Conservation (phyloP, 2,329 filamentous ascomycete species). For the Pseudopithomyces maydicus region DNA sequence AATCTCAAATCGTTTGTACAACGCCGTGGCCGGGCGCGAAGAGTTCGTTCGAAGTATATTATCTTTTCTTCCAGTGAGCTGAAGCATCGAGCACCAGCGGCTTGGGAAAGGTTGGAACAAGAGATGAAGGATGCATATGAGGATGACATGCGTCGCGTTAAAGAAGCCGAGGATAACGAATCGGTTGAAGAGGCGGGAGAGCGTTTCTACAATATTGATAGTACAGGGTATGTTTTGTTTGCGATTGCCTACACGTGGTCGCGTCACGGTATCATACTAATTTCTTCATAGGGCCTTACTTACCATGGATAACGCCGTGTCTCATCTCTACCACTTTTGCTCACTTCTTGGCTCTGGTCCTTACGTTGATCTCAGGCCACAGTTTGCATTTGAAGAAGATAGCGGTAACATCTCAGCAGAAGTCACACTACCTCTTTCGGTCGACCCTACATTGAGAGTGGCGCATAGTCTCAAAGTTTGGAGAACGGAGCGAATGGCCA, state of each 20-base stretch:
- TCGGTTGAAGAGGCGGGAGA: slow-evolving; percentile 54
- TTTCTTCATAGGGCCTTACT: slow-evolving; percentile 62
- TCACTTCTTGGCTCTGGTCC: slow-evolving; percentile 60
- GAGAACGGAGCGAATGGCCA: slow-evolving; percentile 72
- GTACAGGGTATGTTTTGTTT: slow-evolving; percentile 31
- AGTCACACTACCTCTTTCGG: slow-evolving; percentile 72
- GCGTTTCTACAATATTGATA: slow-evolving; percentile 24
- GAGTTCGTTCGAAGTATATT: slow-evolving; percentile 60
- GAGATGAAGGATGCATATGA: slow-evolving; percentile 75
- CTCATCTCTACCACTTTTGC: slow-evolving; percentile 86
- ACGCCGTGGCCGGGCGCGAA: slow-evolving; percentile 66
- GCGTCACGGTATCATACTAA: not conserved
- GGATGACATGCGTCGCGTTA: slow-evolving; percentile 62
- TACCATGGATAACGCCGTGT: slow-evolving; percentile 72
- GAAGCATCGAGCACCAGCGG: slow-evolving; percentile 40
- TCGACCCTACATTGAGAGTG: slow-evolving; percentile 66
- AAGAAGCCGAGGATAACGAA: slow-evolving; percentile 51
- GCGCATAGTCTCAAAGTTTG: slow-evolving; percentile 62
- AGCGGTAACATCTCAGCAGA: slow-evolving; percentile 55
- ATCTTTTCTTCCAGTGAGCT: slow-evolving; percentile 52
- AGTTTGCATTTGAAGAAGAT: slow-evolving; percentile 64
- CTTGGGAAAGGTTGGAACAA: slow-evolving; percentile 71
- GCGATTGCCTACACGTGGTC: not conserved
- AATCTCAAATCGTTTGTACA: slow-evolving; percentile 71
- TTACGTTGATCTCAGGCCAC: slow-evolving; percentile 69